Evolutionary conservation across 164 flowering plant species (phyloP).

Genomic region (Nymphaea thermarum): DNA sequence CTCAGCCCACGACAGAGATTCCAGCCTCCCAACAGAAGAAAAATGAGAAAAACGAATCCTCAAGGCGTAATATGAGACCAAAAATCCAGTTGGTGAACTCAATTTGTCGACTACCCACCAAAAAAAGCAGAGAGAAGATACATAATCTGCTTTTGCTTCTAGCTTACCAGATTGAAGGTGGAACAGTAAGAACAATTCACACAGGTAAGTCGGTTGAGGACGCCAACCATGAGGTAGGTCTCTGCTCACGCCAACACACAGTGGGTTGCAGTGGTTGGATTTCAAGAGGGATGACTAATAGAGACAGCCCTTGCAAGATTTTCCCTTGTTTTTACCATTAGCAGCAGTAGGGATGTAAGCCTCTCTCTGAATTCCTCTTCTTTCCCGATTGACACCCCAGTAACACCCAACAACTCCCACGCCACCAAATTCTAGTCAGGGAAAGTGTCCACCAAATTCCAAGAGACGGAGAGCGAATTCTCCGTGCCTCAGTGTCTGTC

Average conservation of each 20-base stretch:
- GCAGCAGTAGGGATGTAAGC: too few relatives aligned
- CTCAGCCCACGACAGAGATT: not conserved
- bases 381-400: not conserved
- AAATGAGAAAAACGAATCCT: not conserved
- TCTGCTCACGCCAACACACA: conserved; percentile 40
- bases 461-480: not conserved
- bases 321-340: conserved; percentile 14
- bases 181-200: too few relatives aligned
- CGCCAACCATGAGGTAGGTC: conserved; percentile 28
- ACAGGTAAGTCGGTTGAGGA: not conserved
- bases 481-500: too few relatives aligned
- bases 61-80: not conserved
- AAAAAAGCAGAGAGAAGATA: not conserved
- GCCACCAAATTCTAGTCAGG: too few relatives aligned
- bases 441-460: not conserved
- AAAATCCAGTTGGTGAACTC: not conserved
- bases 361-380: not conserved
- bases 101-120: not conserved
- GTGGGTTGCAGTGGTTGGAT: conserved; percentile 35
- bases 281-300: conserved; percentile 40
- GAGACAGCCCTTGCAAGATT: conserved; percentile 50
- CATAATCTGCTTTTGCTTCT: too few relatives aligned
- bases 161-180: too few relatives aligned
- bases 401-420: too few relatives aligned
- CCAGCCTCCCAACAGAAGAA: not conserved